phyloP scores from a whole-genome alignment of 805 yeast species.

The Metschnikowia koreensis region DNA sequence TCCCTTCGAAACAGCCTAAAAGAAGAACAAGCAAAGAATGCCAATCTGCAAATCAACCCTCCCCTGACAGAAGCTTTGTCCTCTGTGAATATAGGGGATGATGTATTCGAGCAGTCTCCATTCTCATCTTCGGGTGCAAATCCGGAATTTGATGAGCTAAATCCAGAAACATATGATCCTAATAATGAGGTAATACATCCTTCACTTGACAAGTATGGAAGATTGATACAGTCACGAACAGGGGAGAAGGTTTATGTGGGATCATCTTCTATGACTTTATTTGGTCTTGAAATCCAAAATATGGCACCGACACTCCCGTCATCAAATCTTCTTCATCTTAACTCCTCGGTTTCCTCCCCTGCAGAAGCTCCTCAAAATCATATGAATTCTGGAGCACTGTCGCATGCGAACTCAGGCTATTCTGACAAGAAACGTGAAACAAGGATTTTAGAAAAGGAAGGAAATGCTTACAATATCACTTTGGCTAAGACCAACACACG shows the following conservation, averaged over 20 bases:
- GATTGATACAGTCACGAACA: conserved; percentile 68
- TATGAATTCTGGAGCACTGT: conserved; percentile 12
- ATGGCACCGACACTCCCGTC: conserved; percentile 44
- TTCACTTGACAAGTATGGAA: conserved; percentile 67
- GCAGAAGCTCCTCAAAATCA: conserved; percentile 10
- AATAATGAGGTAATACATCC: conserved; percentile 60
- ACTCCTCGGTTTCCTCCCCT: conserved; percentile 17
- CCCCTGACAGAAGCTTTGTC: conserved; percentile 1
- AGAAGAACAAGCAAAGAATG: conserved; percentile 21
- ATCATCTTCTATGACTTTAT: conserved; percentile 77
- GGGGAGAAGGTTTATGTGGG: conserved; percentile 79
- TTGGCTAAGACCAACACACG: conserved; percentile 65
- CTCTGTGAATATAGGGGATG: not conserved
- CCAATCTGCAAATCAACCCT: not conserved
- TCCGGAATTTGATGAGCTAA: conserved; percentile 5
- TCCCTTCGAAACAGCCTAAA: conserved; percentile 46
- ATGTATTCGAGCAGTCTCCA: conserved; percentile 6
- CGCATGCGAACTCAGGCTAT: conserved; percentile 9
- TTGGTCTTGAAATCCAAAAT: conserved; percentile 74
- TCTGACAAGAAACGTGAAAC: conserved; percentile 44
- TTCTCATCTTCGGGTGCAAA: conserved; percentile 1
- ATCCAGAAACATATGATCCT: conserved; percentile 2
- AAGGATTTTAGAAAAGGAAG: conserved; percentile 64
- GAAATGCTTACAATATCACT: conserved; percentile 71
- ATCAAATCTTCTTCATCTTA: conserved; percentile 16